Evolutionary conservation across 345 rosid species (phyloP).

Genomic region (Arabis alpina): DNA sequence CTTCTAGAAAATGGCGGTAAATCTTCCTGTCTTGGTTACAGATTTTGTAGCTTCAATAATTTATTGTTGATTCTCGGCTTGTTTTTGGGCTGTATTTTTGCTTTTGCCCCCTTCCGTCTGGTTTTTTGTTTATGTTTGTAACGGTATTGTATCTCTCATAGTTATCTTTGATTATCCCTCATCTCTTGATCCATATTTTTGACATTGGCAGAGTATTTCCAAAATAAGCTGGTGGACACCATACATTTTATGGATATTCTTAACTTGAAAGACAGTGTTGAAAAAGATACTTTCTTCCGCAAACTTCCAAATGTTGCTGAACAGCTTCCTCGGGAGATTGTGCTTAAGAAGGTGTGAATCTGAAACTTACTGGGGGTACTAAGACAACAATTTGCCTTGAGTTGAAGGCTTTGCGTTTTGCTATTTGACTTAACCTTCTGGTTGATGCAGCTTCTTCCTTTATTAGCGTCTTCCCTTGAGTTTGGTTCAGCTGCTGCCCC

Average conservation of each 20-base stretch:
- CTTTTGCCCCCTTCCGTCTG: conserved; percentile 1
- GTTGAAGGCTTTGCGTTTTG: conserved; percentile 27
- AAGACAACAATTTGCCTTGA: conserved; percentile 28
- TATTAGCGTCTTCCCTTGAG: conserved; percentile 96
- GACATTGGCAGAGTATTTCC: conserved; percentile 83
- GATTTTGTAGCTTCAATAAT: conserved; percentile 1
- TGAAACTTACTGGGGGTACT: conserved; percentile 36
- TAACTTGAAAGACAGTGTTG: conserved; percentile 88
- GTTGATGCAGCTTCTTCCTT: conserved; percentile 85
- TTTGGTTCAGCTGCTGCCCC: conserved; percentile 98
- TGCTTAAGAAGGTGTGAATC: conserved; percentile 78
- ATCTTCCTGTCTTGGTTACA: conserved; percentile 37
- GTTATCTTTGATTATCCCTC: conserved; percentile 14
- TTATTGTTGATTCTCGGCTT: neutral
- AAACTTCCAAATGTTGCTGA: conserved; percentile 96
- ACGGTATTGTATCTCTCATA: neutral
- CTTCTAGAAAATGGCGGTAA: conserved; percentile 93
- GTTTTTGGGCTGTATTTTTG: neutral
- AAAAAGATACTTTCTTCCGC: conserved; percentile 95
- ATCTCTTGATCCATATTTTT: conserved; percentile 18
- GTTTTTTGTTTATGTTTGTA: neutral
- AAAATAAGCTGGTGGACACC: conserved; percentile 99
- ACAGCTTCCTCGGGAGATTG: conserved; percentile 98
- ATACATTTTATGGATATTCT: conserved; percentile 99
- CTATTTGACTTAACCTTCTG: conserved; percentile 42